A percentile compares a stretch with the other conserved stretches of the same genome.
Evolutionary conservation across 108 stramenopile species (phyloP).

Genomic region (Nannochloropsis salina): DNA sequence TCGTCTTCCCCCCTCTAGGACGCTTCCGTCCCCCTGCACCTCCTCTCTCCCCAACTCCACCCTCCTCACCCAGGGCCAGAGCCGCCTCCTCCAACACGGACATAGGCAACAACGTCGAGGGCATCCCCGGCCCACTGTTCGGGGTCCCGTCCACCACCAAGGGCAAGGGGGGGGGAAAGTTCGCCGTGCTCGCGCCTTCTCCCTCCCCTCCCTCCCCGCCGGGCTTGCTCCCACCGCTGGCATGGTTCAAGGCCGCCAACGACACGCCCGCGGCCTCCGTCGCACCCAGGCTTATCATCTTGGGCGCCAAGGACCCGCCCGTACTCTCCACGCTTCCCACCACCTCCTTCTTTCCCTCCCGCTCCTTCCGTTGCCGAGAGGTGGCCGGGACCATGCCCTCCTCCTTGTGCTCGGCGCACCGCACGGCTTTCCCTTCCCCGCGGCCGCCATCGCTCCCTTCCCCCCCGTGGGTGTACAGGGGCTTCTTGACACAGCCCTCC

Average conservation of each 20-base stretch:
- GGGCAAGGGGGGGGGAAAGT: background rate
- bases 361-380: background rate
- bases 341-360: background rate
- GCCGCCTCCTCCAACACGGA: background rate
- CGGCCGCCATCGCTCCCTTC: background rate
- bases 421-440: background rate
- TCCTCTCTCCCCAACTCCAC: background rate
- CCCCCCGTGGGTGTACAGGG: background rate
- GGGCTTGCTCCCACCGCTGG: too few relatives aligned
- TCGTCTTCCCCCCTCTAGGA: background rate
- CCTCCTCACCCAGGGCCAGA: background rate
- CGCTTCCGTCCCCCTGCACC: background rate
- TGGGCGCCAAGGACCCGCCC: too few relatives aligned
- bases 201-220: background rate
- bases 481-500: conserved; percentile 32
- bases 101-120: background rate
- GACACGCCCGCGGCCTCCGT: too few relatives aligned
- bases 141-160: background rate
- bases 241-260: too few relatives aligned
- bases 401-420: background rate
- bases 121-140: background rate
- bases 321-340: background rate
- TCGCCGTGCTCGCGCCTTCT: background rate
- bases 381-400: background rate
- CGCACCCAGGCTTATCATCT: too few relatives aligned